Evolutionary conservation across 208 protist genomes (phyloP), one percentile per base, ranked within the genome.

Genomic region (Crithidia bombi): DNA sequence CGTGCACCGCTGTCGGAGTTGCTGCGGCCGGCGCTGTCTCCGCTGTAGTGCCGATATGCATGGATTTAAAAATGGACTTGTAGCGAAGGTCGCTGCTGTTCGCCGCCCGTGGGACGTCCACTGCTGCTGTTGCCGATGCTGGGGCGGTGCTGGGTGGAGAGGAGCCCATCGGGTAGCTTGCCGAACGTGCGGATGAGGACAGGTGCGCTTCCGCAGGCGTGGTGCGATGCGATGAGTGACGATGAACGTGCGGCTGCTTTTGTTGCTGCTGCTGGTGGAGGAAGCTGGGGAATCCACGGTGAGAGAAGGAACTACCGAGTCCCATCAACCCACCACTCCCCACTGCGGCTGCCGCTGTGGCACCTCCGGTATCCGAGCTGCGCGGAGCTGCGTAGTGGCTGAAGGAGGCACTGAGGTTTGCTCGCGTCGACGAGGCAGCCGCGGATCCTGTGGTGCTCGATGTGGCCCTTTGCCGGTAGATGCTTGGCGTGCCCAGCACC

Each of bases 401-500:
- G 51, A 68, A 47, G 30, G 72, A 70, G 21, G 49, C 32, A 30
- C 55, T 64, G 9, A 39, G 49, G 57, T 26, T 41, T 14, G 25
- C 26, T 23, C 70, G 61, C 25, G 28, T 32, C 3, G 46, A 33
- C 11, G n/a, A 30, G 33, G 33, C 62, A 3, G 25, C 55, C 3
- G 62, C 25, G n/a, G 32, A 9, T 0, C 39, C 39, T 9, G 19
- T 12, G 21, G 9, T 32, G 2, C 26, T 17, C 44, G 14, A 19
- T 14, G 12, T 33, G 26, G 33, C 47, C 36, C 49, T 75, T 21
- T 51, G 52, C 17, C 63, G 70, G 55, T 76, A 65, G 3, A 52
- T 10, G 44, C 25, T 59, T 2, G 70, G 70, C 30, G 70, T 76
- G 46, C 70, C 63, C 41, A 76, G 61, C 55, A 65, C 56, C 43